phyloP scores from a whole-genome alignment of 495 filamentous ascomycete genomes.

The Neurospora tetraspora region DNA sequence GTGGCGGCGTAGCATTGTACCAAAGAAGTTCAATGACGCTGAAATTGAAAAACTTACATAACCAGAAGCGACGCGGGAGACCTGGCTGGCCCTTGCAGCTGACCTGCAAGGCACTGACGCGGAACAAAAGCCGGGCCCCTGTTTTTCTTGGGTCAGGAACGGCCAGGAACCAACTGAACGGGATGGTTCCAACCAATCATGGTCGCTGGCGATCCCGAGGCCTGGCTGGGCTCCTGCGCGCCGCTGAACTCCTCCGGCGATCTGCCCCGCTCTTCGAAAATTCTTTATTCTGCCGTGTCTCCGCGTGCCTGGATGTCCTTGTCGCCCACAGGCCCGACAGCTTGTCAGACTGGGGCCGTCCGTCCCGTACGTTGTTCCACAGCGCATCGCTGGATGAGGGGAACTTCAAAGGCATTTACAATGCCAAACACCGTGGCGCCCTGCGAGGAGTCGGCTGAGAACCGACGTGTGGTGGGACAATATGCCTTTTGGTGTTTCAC shows the following conservation, averaged over 20 bases:
- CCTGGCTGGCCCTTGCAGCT: conserved; percentile 15
- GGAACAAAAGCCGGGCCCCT: conserved; percentile 5
- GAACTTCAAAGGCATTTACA: neutral
- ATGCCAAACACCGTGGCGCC: neutral
- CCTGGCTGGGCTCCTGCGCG: neutral
- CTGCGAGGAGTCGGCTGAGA: neutral
- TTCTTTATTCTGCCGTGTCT: neutral
- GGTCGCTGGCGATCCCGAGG: neutral
- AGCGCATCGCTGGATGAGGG: neutral
- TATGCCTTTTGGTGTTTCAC: neutral
- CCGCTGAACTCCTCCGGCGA: neutral
- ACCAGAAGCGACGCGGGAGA: neutral
- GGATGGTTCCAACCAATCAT: conserved; percentile 10
- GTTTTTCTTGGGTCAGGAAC: conserved; percentile 6
- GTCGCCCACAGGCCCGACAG: neutral
- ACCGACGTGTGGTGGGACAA: neutral
- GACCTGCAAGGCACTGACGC: conserved; percentile 14
- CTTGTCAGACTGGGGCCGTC: neutral
- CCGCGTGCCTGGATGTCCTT: neutral
- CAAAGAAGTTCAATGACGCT: neutral
- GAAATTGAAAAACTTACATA: neutral
- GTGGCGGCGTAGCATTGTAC: neutral
- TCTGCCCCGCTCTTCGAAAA: neutral
- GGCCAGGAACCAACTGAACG: conserved; percentile 12
- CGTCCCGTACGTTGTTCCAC: neutral